Base-by-base conservation (phyloP, 108 stramenopile genomes). In the Asterionellopsis glacialis region DNA sequence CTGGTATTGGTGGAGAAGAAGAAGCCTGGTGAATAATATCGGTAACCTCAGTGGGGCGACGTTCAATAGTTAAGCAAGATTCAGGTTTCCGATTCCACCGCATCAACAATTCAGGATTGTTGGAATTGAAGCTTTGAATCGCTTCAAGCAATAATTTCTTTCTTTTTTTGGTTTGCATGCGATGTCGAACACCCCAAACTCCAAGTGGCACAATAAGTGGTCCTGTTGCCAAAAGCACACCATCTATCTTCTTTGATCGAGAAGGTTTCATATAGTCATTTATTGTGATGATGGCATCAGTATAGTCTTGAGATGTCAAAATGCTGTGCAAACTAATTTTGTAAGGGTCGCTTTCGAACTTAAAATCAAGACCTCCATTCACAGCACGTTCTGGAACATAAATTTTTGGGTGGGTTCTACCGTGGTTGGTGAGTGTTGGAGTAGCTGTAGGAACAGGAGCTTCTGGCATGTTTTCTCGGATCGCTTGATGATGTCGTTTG, bases 151-250 rank as follows among this genome's bases (percentile, higher is more conserved):
- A 61, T 52, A 83, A 54, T 23, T 41, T 52, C 41, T 76, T 74
- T 13, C 75, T 75, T 45, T 51, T 62, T 51, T 79, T 76, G n/a
- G 63, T 75, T 59, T 82, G 82, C 51, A 21, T 61, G 0, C 65
- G 44, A 48, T 84, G 84, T 10, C 88, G 74, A 16, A 76, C 70
- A 21, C 84, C 88, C 88, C 84, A 89, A 10, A 89, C 0, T 11
- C 75, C 82, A 64, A 89, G 55, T 15, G 88, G 88, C 9, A 89
- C 57, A 49, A 89, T 23, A 5, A 85, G 47, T 16, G 73, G 69
- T 14, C 84, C 88, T n/a, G 84, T 65, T 9, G 51, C 78, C 26
- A 89, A 52, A 26, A 85, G 60, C 10, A 61, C 70, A 2, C 49
- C 55, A 55, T 89, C 88, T 9, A 84, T 27, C 15, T 19, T 47